phyloP scores from a whole-genome alignment of 495 filamentous ascomycete species.

The Annulohypoxylon stygium region DNA sequence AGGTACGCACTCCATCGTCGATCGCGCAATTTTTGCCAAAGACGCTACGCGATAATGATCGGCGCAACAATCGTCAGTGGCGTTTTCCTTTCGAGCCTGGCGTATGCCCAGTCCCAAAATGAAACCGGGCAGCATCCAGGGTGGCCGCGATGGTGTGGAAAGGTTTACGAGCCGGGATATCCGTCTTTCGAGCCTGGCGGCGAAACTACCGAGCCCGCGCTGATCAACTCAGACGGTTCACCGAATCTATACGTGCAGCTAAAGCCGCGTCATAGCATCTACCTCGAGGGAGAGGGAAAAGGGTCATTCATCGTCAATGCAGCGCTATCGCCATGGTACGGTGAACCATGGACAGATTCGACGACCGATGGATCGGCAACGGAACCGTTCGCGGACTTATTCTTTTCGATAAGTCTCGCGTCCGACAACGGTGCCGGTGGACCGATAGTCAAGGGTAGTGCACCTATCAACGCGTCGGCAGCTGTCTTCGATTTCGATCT shows the following conservation, averaged over 20 bases:
- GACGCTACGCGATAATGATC: slow-evolving; percentile 18
- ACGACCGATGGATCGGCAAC: slow-evolving; percentile 29
- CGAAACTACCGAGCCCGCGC: slow-evolving; percentile 61
- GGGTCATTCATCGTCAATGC: slow-evolving; percentile 74
- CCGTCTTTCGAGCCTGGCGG: slow-evolving; percentile 73
- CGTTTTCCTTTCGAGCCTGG: slow-evolving; percentile 7
- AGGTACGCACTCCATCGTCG: background rate
- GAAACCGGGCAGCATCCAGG: slow-evolving; percentile 59
- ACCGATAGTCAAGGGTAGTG: slow-evolving; percentile 54
- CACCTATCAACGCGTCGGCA: slow-evolving; percentile 62
- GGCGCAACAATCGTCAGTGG: background rate
- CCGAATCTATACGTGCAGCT: slow-evolving; percentile 69
- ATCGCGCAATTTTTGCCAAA: background rate
- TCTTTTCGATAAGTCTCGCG: slow-evolving; percentile 55
- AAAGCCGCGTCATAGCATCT: slow-evolving; percentile 71
- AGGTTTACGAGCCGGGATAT: slow-evolving; percentile 69
- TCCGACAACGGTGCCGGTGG: slow-evolving; percentile 29
- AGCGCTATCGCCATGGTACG: slow-evolving; percentile 64
- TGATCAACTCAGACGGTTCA: slow-evolving; percentile 53
- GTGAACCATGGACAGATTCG: slow-evolving; percentile 57
- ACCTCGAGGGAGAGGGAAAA: slow-evolving; percentile 65
- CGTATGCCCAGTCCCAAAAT: slow-evolving; percentile 39
- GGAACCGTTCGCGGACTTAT: slow-evolving; percentile 47
- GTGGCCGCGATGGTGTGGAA: slow-evolving; percentile 70
- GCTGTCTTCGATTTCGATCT: slow-evolving; percentile 65